A percentile compares a stretch with the other conserved stretches of the same genome.
Evolutionary conservation across 257 asterid species (phyloP).

Genomic region (Solanum infundibuliforme): DNA sequence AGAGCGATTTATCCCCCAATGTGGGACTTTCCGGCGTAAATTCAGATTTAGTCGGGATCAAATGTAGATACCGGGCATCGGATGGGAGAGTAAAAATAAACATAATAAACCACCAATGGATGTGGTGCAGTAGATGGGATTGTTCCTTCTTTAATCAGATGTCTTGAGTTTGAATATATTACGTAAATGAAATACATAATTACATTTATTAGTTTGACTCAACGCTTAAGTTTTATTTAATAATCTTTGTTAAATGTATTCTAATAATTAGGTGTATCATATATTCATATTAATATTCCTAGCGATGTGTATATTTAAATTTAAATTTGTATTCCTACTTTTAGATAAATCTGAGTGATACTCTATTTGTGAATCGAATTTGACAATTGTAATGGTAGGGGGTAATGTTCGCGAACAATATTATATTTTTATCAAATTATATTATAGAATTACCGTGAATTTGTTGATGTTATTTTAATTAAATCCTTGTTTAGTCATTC

Average conservation of each 20-base stretch:
- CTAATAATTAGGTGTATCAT: neutral
- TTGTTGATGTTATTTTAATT: neutral
- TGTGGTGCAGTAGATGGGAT: neutral
- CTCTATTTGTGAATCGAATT: neutral
- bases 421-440: neutral
- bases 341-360: neutral
- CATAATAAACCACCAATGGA: neutral
- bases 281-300: neutral
- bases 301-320: neutral
- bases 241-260: neutral
- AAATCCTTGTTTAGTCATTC: neutral
- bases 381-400: neutral
- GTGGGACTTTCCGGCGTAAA: neutral
- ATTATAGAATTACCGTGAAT: neutral
- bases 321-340: neutral
- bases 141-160: no score
- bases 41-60: accelerated
- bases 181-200: neutral
- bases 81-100: no score
- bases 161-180: no score
- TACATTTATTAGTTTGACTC: neutral
- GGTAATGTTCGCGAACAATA: neutral
- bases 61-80: no score
- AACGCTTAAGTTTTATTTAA: neutral
- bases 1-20: neutral